These are phyloP conservation scores for Monilinia polystroma DNA, from an alignment of 2,329 filamentous ascomycete species.

Conservation along the genomic window DNA sequence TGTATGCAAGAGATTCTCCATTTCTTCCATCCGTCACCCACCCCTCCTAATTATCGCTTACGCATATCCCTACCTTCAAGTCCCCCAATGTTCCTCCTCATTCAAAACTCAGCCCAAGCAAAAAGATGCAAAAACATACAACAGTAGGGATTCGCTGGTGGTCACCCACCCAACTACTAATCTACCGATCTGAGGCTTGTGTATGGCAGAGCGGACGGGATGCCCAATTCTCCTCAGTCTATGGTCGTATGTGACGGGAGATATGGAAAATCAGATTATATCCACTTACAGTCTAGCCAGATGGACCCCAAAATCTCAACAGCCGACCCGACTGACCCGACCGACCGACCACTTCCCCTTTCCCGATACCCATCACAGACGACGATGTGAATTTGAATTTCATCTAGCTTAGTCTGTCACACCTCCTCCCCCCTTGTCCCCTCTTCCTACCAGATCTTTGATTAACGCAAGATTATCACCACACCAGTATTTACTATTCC, in stretches of 20 bases:
- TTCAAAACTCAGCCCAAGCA: neutral
- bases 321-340: too few species aligned
- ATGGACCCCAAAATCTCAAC: neutral
- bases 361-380: too few species aligned
- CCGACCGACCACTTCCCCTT: neutral
- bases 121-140: constrained; percentile 5
- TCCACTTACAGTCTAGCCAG: neutral
- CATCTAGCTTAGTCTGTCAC: too few species aligned
- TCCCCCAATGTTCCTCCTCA: neutral
- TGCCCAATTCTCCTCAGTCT: neutral
- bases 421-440: too few species aligned
- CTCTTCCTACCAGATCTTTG: too few species aligned
- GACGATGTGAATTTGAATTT: too few species aligned
- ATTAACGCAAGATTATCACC: too few species aligned
- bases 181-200: constrained; percentile 16
- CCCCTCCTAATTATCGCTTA: neutral
- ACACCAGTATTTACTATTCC: too few species aligned
- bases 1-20: too few species aligned
- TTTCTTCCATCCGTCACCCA: neutral
- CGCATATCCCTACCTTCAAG: neutral
- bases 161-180: constrained; percentile 19
- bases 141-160: constrained; percentile 19
- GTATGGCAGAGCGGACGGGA: constrained; percentile 19
- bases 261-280: accelerated
- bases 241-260: neutral